Percentiles rank a stretch among this genome's conserved stretches.
phyloP scores from a whole-genome alignment of 1,139 yeast species.

The Diutina mesorugosa region DNA sequence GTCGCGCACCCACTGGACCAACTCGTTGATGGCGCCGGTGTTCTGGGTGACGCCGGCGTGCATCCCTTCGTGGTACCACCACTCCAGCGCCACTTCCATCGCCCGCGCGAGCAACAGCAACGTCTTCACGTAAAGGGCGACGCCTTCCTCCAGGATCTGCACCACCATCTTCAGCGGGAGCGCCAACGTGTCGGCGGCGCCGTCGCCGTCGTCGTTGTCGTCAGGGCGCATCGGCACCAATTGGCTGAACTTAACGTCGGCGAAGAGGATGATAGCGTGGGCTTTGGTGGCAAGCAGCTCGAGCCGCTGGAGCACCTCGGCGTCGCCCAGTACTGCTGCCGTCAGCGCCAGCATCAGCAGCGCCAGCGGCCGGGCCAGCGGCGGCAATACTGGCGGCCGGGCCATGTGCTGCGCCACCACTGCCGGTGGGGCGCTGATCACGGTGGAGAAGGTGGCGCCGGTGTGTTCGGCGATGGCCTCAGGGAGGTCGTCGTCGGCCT shows the following conservation, averaged over 20 bases:
- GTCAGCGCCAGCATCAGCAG: background rate
- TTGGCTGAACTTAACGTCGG: slow-evolving; percentile 83
- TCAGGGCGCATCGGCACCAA: slow-evolving; percentile 67
- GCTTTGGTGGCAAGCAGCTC: slow-evolving; percentile 82
- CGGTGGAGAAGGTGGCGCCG: background rate
- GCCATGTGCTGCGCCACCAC: background rate
- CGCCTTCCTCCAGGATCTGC: slow-evolving; percentile 72
- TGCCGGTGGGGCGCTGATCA: background rate
- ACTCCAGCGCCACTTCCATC: slow-evolving; percentile 70
- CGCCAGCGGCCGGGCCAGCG: background rate
- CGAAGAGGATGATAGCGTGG: slow-evolving; percentile 77
- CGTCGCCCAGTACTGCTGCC: slow-evolving; percentile 12
- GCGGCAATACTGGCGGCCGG: background rate
- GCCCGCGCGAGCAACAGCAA: slow-evolving; percentile 73
- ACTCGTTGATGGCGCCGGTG: slow-evolving; percentile 38
- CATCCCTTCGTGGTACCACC: slow-evolving; percentile 54
- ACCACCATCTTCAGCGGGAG: slow-evolving; percentile 49
- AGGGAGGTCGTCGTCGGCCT: background rate
- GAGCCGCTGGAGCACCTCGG: slow-evolving; percentile 31
- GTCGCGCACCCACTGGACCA: slow-evolving; percentile 89
- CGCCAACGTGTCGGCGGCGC: slow-evolving; percentile 5
- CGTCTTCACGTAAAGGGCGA: slow-evolving; percentile 72
- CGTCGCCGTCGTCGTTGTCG: slow-evolving; percentile 36
- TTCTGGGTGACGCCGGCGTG: background rate
- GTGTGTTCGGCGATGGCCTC: background rate